Evolutionary conservation across 768 basidiomycete genomes (phyloP).

Genomic region (Tylopilus sp.): DNA sequence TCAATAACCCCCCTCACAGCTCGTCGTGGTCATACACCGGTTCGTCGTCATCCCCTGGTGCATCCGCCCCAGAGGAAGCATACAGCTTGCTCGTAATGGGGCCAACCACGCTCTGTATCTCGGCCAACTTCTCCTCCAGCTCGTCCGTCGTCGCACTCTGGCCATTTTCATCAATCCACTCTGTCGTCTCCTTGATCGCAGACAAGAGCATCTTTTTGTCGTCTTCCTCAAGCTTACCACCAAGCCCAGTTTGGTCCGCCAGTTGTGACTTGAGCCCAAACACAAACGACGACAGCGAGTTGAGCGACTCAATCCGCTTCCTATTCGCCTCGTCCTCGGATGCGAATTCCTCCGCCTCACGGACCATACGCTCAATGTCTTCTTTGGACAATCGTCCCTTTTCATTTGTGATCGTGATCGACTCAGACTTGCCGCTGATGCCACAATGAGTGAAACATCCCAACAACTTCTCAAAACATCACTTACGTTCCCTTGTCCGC

Average conservation of each 20-base stretch:
- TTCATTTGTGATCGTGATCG: slow-evolving; percentile 94
- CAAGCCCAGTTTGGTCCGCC: slow-evolving; percentile 83
- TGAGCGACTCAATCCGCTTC: slow-evolving; percentile 83
- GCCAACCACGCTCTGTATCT: slow-evolving; percentile 70
- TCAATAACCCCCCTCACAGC: slow-evolving; percentile 32
- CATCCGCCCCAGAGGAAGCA: slow-evolving; percentile 39
- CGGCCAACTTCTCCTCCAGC: slow-evolving; percentile 83
- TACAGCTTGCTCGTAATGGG: slow-evolving; percentile 88
- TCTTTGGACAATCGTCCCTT: slow-evolving; percentile 88
- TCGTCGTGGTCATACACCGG: slow-evolving; percentile 51
- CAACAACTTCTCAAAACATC: neutral
- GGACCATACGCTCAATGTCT: slow-evolving; percentile 95
- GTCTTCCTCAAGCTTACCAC: slow-evolving; percentile 77
- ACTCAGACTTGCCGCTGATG: slow-evolving; percentile 73
- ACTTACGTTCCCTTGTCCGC: slow-evolving; percentile 91
- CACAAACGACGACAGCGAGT: slow-evolving; percentile 75
- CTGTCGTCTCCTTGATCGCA: slow-evolving; percentile 82
- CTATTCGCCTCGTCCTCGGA: slow-evolving; percentile 75
- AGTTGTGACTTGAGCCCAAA: slow-evolving; percentile 88
- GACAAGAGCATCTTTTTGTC: slow-evolving; percentile 83
- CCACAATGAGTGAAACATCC: neutral
- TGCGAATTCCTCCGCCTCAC: slow-evolving; percentile 89
- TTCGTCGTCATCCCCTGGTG: slow-evolving; percentile 39
- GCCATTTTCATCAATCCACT: slow-evolving; percentile 90
- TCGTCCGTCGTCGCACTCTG: slow-evolving; percentile 77